phyloP scores from a whole-genome alignment of 176 grass and related monocot species.

The Pontederia crassipes region DNA sequence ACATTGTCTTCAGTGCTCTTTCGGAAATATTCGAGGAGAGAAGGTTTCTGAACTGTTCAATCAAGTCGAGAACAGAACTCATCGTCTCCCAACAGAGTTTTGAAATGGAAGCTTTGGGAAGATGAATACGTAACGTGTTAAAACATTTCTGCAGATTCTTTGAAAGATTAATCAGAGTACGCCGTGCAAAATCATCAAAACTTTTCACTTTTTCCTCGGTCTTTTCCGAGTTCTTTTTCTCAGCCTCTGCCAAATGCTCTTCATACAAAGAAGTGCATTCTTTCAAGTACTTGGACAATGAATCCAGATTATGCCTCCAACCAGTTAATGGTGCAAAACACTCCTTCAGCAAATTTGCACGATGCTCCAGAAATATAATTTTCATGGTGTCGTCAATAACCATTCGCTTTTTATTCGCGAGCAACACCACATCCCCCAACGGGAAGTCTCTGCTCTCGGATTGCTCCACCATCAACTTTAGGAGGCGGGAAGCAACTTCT shows the following conservation, averaged over 20 bases:
- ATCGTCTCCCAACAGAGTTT: slow-evolving; percentile 35
- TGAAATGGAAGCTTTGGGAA: slow-evolving; percentile 40
- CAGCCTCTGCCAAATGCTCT: slow-evolving; percentile 17
- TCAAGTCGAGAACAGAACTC: slow-evolving; percentile 28
- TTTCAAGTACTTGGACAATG: slow-evolving; percentile 33
- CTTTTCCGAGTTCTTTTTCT: background rate
- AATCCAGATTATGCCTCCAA: slow-evolving; percentile 43
- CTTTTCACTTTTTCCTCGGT: background rate
- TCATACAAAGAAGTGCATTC: slow-evolving; percentile 36
- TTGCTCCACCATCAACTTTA: slow-evolving; percentile 36
- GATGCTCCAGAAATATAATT: slow-evolving; percentile 56
- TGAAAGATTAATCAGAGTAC: slow-evolving; percentile 28
- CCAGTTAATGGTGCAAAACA: slow-evolving; percentile 35
- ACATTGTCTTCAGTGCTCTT: slow-evolving; percentile 31
- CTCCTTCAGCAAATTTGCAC: slow-evolving; percentile 32
- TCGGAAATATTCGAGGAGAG: slow-evolving; percentile 12
- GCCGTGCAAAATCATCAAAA: slow-evolving; percentile 35
- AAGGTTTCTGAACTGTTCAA: slow-evolving; percentile 37
- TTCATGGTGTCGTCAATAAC: slow-evolving; percentile 34
- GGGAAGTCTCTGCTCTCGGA: slow-evolving; percentile 21
- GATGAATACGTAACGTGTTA: slow-evolving; percentile 37
- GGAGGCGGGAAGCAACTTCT: slow-evolving; percentile 55
- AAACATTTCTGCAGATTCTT: slow-evolving; percentile 30
- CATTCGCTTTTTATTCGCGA: slow-evolving; percentile 70
- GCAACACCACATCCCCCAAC: slow-evolving; percentile 68